These are phyloP conservation scores for Globisporangium ultimum DNA, from an alignment of 352 stramenopile genomes.

Conservation along the genomic window DNA sequence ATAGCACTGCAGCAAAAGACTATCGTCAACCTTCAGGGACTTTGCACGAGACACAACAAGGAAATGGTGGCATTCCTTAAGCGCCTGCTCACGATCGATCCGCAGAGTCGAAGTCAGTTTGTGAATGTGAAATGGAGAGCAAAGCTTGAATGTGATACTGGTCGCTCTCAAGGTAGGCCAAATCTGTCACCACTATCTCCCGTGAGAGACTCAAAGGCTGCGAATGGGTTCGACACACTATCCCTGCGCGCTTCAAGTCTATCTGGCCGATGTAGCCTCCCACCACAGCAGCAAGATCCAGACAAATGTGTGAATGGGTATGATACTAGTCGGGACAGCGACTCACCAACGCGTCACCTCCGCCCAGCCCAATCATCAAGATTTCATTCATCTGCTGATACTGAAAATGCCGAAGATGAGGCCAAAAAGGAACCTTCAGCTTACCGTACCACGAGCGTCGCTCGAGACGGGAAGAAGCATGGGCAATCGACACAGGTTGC, in stretches of 20 bases:
- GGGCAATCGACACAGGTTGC: not conserved
- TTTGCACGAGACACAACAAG: slow-evolving; percentile 47
- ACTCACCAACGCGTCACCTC: not conserved
- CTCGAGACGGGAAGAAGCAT: not conserved
- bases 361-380: not conserved
- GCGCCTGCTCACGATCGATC: slow-evolving; percentile 48
- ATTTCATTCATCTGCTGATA: not conserved
- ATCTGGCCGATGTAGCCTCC: slow-evolving; percentile 19
- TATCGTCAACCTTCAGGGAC: slow-evolving; percentile 45
- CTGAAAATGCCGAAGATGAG: not conserved
- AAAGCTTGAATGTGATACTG: not conserved
- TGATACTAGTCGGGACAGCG: not conserved
- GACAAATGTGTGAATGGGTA: slow-evolving; percentile 15
- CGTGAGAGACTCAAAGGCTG: not conserved
- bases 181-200: not conserved
- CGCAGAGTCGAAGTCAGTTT: slow-evolving; percentile 21
- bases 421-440: not conserved
- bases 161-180: not conserved
- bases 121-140: slow-evolving; percentile 11
- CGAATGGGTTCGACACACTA: not conserved
- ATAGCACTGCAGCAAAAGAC: slow-evolving; percentile 77
- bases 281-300: slow-evolving; percentile 54
- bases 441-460: not conserved
- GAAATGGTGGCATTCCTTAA: slow-evolving; percentile 51
- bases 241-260: not conserved